Percentiles rank a stretch among this genome's conserved stretches.
Conservation (phyloP, 2,329 filamentous ascomycete species). For the Sporothrix pseudoabietina region DNA sequence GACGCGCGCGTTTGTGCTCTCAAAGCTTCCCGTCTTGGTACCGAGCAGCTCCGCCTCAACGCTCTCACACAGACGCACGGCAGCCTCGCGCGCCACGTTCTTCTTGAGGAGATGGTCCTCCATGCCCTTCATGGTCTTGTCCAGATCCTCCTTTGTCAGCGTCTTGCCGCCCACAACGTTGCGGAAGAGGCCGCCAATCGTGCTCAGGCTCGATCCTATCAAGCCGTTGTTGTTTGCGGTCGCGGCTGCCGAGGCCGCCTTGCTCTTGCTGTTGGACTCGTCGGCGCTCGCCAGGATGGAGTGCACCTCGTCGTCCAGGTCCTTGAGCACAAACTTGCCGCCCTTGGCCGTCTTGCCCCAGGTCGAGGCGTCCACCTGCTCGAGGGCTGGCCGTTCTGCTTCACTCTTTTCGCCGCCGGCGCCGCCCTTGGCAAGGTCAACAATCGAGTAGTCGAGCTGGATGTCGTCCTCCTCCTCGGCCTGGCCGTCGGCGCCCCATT, state of each 20-base stretch:
- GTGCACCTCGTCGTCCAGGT: slow-evolving; percentile 90
- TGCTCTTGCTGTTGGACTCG: slow-evolving; percentile 64
- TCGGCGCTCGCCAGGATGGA: slow-evolving; percentile 70
- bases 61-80: slow-evolving; percentile 84
- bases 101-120: slow-evolving; percentile 92
- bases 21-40: slow-evolving; percentile 88
- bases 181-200: slow-evolving; percentile 84
- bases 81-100: slow-evolving; percentile 94
- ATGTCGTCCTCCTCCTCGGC: slow-evolving; percentile 80
- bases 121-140: slow-evolving; percentile 93
- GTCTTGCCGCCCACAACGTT: slow-evolving; percentile 96
- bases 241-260: slow-evolving; percentile 55
- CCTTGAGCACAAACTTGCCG: slow-evolving; percentile 91
- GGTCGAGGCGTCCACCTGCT: slow-evolving; percentile 73
- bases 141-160: slow-evolving; percentile 82
- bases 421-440: slow-evolving; percentile 57
- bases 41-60: slow-evolving; percentile 89
- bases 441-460: slow-evolving; percentile 85
- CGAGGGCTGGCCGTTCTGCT: slow-evolving; percentile 57
- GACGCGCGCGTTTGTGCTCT: slow-evolving; percentile 80
- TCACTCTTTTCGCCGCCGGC: slow-evolving; percentile 46
- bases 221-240: slow-evolving; percentile 60
- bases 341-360: slow-evolving; percentile 93
- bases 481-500: slow-evolving; percentile 87
- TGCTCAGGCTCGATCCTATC: slow-evolving; percentile 76